phyloP scores from a whole-genome alignment of 305 asterid species.

The Fraxinus angustifolia region DNA sequence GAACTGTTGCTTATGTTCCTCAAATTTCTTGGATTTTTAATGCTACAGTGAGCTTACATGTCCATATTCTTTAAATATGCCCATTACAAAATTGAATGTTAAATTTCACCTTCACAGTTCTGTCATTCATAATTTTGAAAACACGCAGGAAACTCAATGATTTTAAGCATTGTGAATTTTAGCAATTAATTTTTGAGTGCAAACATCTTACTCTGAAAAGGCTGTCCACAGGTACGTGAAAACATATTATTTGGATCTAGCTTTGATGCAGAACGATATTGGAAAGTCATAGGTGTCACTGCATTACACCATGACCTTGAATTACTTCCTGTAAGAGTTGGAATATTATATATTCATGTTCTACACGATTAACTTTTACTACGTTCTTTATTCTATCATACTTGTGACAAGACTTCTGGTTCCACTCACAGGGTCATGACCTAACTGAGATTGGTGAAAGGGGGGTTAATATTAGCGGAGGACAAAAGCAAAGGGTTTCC shows the following conservation, averaged over 20 bases:
- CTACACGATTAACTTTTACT: not conserved
- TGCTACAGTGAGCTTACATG: conserved; percentile 64
- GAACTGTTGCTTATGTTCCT: conserved; percentile 89
- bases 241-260: conserved; percentile 80
- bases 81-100: not conserved
- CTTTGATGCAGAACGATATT: conserved; percentile 63
- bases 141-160: not conserved
- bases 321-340: conserved; percentile 68
- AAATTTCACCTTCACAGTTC: not conserved
- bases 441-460: conserved; percentile 98
- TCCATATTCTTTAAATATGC: not conserved
- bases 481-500: conserved; percentile 98
- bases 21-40: conserved; percentile 97
- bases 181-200: conserved; percentile 13
- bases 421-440: conserved; percentile 73
- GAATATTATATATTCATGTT: not conserved
- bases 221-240: conserved; percentile 65
- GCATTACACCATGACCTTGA: conserved; percentile 85
- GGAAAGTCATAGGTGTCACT: conserved; percentile 75
- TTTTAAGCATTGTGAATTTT: conserved; percentile 2
- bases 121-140: conserved; percentile 14
- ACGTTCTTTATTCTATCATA: conserved; percentile 12
- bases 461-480: conserved; percentile 97
- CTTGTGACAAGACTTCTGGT: conserved; percentile 10
- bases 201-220: conserved; percentile 7